Conservation (phyloP, 352 stramenopile species). For the Phytophthora capsici region DNA sequence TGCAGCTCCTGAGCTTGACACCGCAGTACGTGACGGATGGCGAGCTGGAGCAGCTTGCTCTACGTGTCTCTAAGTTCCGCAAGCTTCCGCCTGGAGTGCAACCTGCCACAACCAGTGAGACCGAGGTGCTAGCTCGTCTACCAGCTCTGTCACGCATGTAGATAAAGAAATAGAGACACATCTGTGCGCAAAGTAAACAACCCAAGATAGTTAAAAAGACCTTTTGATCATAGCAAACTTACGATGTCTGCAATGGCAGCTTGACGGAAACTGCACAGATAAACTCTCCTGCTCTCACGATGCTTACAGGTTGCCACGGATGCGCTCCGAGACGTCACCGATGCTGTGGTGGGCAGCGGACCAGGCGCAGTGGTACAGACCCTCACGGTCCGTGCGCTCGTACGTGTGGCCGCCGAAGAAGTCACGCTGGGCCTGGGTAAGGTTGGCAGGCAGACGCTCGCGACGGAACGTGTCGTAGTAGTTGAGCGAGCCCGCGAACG, state of each 20-base stretch:
- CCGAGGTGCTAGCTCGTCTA: slow-evolving; percentile 67
- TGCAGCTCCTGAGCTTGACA: slow-evolving; percentile 43
- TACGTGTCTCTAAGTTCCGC: slow-evolving; percentile 75
- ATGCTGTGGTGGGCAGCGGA: slow-evolving; percentile 97
- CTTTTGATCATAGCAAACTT: slow-evolving; percentile 44
- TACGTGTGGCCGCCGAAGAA: slow-evolving; percentile 99
- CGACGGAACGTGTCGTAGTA: slow-evolving; percentile 99
- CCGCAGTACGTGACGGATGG: slow-evolving; percentile 56
- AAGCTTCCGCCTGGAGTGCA: slow-evolving; percentile 64
- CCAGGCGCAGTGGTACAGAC: slow-evolving; percentile 98
- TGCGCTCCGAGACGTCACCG: slow-evolving; percentile 94
- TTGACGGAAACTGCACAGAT: slow-evolving; percentile 19
- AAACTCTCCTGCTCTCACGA: slow-evolving; percentile 9
- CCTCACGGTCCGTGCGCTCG: slow-evolving; percentile 94
- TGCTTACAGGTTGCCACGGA: slow-evolving; percentile 92
- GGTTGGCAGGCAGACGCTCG: slow-evolving; percentile 94
- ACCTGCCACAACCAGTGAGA: slow-evolving; percentile 50
- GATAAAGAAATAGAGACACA: slow-evolving; percentile 20
- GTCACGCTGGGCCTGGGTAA: slow-evolving; percentile 99
- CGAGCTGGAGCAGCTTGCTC: slow-evolving; percentile 66
- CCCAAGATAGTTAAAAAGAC: slow-evolving; percentile 23
- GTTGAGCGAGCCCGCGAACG: slow-evolving; percentile 92
- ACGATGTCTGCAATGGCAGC: slow-evolving; percentile 29
- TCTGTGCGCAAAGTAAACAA: not conserved
- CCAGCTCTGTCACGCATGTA: slow-evolving; percentile 80